These are phyloP conservation scores for Clavaria fumosa DNA, from an alignment of 768 basidiomycete genomes.

Conservation along the genomic window DNA sequence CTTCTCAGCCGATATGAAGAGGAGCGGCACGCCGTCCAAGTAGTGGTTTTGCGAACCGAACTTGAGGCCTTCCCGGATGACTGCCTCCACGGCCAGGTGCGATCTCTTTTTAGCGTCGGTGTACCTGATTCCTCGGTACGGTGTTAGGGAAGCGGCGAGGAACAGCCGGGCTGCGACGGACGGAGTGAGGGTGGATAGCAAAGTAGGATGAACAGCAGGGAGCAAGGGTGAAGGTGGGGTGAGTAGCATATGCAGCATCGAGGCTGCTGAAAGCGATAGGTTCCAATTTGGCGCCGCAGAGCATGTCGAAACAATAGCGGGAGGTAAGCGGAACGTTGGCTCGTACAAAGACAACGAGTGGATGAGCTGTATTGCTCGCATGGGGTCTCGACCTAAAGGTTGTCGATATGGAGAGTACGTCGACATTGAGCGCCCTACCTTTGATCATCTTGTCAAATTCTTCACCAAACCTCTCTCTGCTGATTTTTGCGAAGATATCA, in stretches of 20 bases:
- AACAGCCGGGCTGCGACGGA: constrained; percentile 47
- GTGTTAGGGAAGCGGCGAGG: constrained; percentile 63
- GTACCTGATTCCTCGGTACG: constrained; percentile 47
- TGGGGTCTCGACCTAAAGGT: constrained; percentile 54
- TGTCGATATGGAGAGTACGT: constrained; percentile 4
- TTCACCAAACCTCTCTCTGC: constrained; percentile 80
- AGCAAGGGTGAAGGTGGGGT: constrained; percentile 18
- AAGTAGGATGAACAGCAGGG: constrained; percentile 31
- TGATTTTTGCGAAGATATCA: constrained; percentile 65
- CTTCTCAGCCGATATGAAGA: constrained; percentile 40
- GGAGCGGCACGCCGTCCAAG: constrained; percentile 55
- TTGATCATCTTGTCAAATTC: constrained; percentile 92
- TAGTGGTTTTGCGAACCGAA: constrained; percentile 66
- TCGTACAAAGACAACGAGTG: constrained; percentile 54
- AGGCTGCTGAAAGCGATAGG: constrained; percentile 37
- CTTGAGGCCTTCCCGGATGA: constrained; percentile 75
- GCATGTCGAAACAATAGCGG: constrained; percentile 27
- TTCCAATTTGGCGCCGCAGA: constrained; percentile 27
- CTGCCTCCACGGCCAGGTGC: constrained; percentile 44
- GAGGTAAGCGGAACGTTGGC: constrained; percentile 43
- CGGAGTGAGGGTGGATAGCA: constrained; percentile 24
- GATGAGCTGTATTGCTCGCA: constrained; percentile 63
- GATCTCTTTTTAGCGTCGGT: constrained; percentile 48
- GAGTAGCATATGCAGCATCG: constrained; percentile 40
- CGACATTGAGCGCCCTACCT: constrained; percentile 27